Conservation (phyloP, 2,329 filamentous ascomycete species). For the Penicillium thymicola region DNA sequence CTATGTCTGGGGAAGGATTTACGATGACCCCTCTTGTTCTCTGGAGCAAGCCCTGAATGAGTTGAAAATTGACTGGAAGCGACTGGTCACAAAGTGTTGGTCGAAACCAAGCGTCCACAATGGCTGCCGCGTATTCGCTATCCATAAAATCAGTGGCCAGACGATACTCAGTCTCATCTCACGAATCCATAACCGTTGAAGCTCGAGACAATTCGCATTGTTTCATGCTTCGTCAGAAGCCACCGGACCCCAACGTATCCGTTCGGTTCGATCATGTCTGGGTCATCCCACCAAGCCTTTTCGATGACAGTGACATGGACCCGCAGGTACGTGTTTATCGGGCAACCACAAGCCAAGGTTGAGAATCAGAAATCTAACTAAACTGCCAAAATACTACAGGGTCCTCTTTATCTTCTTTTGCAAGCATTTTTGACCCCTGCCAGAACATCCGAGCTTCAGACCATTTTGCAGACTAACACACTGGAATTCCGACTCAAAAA, state of each 20-base stretch:
- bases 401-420: no score
- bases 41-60: neutral
- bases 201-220: neutral
- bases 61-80: neutral
- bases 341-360: no score
- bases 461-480: no score
- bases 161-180: neutral
- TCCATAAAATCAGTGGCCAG: neutral
- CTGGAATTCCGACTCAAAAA: no score
- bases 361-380: no score
- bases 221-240: neutral
- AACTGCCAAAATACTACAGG: no score
- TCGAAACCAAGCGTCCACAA: neutral
- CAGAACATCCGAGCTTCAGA: no score
- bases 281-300: conserved; percentile 7
- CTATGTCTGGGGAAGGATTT: conserved; percentile 1
- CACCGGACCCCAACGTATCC: neutral
- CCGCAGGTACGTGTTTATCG: neutral
- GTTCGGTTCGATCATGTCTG: conserved; percentile 5
- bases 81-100: neutral
- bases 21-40: neutral
- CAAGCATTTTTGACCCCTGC: no score
- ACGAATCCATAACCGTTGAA: neutral
- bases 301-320: conserved; percentile 7
- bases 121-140: neutral